Base-by-base conservation (phyloP, 805 yeast genomes). In the Candida insectalens region DNA sequence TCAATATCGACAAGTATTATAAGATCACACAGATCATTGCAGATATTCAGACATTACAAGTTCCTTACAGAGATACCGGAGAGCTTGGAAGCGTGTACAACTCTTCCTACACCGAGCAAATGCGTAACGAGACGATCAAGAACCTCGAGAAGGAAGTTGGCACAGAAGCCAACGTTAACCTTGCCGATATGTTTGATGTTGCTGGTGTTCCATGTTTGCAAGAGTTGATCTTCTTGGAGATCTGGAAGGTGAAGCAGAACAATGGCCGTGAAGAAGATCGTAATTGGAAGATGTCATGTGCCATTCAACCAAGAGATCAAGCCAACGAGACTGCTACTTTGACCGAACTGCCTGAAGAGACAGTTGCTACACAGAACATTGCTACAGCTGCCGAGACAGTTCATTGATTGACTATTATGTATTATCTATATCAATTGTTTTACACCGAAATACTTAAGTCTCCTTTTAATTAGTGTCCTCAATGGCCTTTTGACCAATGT, bases 1-100 rank as follows among this genome's bases (percentile, higher is more conserved):
- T 83, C 47, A 81, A 83, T 48, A 71, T 82, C 41, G 92, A 80
- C 50, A 83, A 83, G 50, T 78, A 77, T 48, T 65, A 68, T 54
- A 78, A 75, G 49, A 69, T 77, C 32, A 74, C 87, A 5, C 63
- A 76, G 37, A 70, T 79, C 25, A 65, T 81, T 33, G 71, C 83
- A 6, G 81, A 75, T 41, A 60, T 81, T 25, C 85, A 79, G 49
- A 71, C 68, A 33, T 62, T 82, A 36, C 92, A 83, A 54, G 73
- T 77, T 13, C 67, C 76, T 1, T 80, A 78, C 47, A 49, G 47
- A 14, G 60, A 56, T 32, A 47, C 47, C 18, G 56, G 60, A 12
- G 58, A 56, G 35, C 38, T 55, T 13, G 56, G 51, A 10, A 32
- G 35, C 2, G 30, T 47, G 5, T 49, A 52, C 29, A 55, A 55